Conservation (phyloP, 2,329 filamentous ascomycete species). For the Catunica adiposa region DNA sequence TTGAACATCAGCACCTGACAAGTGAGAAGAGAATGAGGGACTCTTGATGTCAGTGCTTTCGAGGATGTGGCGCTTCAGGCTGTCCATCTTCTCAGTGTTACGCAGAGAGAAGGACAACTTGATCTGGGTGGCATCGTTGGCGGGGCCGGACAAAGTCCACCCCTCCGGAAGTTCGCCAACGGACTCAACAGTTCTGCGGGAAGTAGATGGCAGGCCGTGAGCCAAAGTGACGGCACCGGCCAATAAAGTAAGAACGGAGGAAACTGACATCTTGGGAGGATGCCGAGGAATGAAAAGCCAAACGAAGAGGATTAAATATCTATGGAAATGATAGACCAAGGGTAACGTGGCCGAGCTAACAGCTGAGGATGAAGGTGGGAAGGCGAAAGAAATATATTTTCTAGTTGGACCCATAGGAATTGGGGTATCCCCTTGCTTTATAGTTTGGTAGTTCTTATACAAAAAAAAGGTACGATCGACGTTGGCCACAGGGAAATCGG, state of each 20-base stretch:
- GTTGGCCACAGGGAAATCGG: not conserved
- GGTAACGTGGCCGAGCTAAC: not conserved
- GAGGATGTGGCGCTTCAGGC: slow-evolving; percentile 11
- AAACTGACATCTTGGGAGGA: slow-evolving; percentile 6
- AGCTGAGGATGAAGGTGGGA: not conserved
- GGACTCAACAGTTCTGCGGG: slow-evolving; percentile 11
- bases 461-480: not conserved
- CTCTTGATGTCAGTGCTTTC: slow-evolving; percentile 29
- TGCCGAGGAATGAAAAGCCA: not conserved
- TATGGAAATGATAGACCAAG: not conserved
- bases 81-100: slow-evolving; percentile 13
- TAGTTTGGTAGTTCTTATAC: not conserved
- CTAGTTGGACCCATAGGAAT: not conserved
- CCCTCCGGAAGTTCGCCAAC: slow-evolving; percentile 12
- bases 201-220: slow-evolving; percentile 7
- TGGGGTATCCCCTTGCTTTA: not conserved
- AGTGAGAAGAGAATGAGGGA: slow-evolving; percentile 27
- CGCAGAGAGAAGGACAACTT: slow-evolving; percentile 14
- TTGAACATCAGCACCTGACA: slow-evolving; percentile 24
- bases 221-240: slow-evolving; percentile 2
- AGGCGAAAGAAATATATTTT: not conserved
- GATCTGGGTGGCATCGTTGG: slow-evolving; percentile 4
- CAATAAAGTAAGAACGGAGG: slow-evolving; percentile 11
- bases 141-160: slow-evolving; percentile 10
- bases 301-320: not conserved